Base-by-base conservation (phyloP, 2,329 filamentous ascomycete species). In the Fusarium decemcellulare region DNA sequence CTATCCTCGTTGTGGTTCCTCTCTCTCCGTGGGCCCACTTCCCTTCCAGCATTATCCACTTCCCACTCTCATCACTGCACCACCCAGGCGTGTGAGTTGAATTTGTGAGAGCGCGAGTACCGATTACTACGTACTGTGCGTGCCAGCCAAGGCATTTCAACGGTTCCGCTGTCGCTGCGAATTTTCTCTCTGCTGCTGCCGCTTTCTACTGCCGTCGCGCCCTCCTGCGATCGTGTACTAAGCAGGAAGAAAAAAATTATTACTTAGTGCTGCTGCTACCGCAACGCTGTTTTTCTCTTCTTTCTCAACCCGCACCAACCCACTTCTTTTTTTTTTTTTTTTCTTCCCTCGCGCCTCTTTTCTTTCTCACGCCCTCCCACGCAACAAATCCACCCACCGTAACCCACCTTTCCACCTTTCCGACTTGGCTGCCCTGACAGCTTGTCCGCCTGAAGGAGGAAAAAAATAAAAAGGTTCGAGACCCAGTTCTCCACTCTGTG, bases 401-500 rank as follows among this genome's bases (percentile, higher is more conserved):
- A 71, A 71, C 72, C 70, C 74, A 76, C 75, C 71, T 72, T 74
- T 73, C 71, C 68, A 76, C 75, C 71, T 72, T 74, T 73, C 71
- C 68, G 71, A 67, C 70, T 63, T 68, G 48, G 55, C 69, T 74
- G 72, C 76, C 73, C 74, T 75, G 72, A 71, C 74, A 68, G 72
- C 72, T 70, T 69, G 51, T 65, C 65, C 63, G 57, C 70, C 63
- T 50, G 65, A 65, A 69, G 54, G 59, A 63, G 62, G 68, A 74
- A 74, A 79, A 79, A 77, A 79, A 79, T 80, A 81, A 81, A 81
- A 81, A 81, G 78, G 76, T 78, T 77, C 77, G 73, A 80, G 81
- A 80, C 77, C 80, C 80, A 78, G 75, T 81, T 83, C 81, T 81
- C 82, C 82, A 83, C 82, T 80, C 78, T 77, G 67, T 67, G 74